These are phyloP conservation scores for Phialophora expanda DNA, from an alignment of 2,329 filamentous ascomycete species.

Conservation along the genomic window DNA sequence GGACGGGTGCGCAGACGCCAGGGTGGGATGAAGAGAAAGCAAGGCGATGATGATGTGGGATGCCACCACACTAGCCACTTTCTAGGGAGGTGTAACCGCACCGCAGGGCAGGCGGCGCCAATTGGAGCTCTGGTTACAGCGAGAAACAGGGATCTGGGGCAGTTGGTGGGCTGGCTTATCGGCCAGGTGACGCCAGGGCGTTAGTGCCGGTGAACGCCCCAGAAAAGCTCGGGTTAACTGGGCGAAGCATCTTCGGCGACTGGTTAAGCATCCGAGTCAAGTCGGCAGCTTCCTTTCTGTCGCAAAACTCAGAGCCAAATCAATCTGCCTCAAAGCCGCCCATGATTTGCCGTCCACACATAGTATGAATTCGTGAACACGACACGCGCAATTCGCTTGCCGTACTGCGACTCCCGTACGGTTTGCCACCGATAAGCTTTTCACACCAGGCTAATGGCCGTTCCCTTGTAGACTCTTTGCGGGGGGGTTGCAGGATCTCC, in stretches of 20 bases:
- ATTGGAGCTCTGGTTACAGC: conserved; percentile 6
- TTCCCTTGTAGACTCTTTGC: conserved; percentile 6
- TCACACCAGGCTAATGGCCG: conserved; percentile 5
- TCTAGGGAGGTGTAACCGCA: conserved; percentile 24
- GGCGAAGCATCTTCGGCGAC: neutral
- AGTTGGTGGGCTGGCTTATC: neutral
- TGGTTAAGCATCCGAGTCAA: conserved; percentile 4
- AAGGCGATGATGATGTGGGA: conserved; percentile 19
- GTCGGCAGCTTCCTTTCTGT: conserved; percentile 6
- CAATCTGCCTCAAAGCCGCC: neutral
- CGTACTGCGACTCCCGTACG: neutral
- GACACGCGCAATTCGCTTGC: neutral
- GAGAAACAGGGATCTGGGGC: neutral
- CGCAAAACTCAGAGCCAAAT: neutral
- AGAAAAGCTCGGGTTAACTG: neutral
- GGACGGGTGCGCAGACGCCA: conserved; percentile 4
- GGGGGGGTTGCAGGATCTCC: conserved; percentile 16
- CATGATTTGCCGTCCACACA: neutral
- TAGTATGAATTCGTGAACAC: neutral
- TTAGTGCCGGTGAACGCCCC: neutral
- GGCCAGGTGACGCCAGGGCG: conserved; percentile 1
- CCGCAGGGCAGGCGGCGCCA: conserved; percentile 4
- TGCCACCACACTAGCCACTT: conserved; percentile 19
- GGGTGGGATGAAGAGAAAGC: conserved; percentile 15
- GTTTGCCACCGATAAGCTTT: conserved; percentile 28